Evolutionary conservation across 73 alveolate species (phyloP).

Genomic region (Tetrahymena borealis): DNA sequence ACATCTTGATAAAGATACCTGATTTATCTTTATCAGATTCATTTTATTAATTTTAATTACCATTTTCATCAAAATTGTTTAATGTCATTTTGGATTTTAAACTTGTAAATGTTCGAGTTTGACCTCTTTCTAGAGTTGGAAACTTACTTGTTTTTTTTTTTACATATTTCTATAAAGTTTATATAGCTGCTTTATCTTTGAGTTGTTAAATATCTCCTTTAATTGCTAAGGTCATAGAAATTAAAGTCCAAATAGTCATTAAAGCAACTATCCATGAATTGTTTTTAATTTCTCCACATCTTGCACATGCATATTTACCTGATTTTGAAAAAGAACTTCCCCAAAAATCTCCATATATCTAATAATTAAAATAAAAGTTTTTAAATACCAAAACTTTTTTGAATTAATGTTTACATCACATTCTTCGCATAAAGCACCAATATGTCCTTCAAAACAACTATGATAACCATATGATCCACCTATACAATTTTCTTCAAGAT

Average conservation of each 20-base stretch:
- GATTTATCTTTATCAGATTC: neutral
- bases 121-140: neutral
- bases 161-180: neutral
- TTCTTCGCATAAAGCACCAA: conserved; percentile 42
- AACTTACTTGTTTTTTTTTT: neutral
- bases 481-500: neutral
- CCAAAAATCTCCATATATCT: neutral
- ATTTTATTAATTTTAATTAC: neutral
- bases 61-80: neutral
- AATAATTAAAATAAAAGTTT: neutral
- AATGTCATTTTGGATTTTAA: neutral
- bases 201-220: conserved; percentile 2
- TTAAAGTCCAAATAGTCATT: conserved; percentile 23
- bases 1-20: conserved; percentile 12
- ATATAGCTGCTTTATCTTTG: neutral
- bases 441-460: conserved; percentile 16
- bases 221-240: conserved; percentile 4
- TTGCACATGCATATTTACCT: neutral
- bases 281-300: neutral
- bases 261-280: neutral
- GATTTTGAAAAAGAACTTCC: neutral
- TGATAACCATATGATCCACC: conserved; percentile 23
- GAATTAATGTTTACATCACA: neutral
- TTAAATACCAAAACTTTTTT: too few relatives aligned
- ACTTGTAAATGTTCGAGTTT: neutral